A percentile compares a stretch with the other conserved stretches of the same genome.
Evolutionary conservation across 768 basidiomycete genomes (phyloP).

Genomic region (Lactarius sanguifluus): DNA sequence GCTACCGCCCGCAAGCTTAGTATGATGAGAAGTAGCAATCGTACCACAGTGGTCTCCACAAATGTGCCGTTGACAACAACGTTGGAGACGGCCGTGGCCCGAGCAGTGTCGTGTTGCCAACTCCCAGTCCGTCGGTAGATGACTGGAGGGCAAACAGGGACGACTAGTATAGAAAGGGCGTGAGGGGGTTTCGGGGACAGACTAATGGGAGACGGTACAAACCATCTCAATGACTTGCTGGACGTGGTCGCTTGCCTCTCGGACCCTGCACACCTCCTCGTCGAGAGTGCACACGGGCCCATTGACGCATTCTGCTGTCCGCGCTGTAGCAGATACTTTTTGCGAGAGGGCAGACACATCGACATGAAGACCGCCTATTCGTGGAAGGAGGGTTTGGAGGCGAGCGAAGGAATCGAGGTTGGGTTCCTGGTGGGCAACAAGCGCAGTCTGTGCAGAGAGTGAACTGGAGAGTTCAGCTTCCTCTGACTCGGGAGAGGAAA

Average conservation of each 20-base stretch:
- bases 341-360: slow-evolving; percentile 56
- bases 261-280: slow-evolving; percentile 88
- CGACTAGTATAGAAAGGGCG: slow-evolving; percentile 49
- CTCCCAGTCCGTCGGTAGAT: slow-evolving; percentile 92
- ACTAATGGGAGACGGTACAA: slow-evolving; percentile 26
- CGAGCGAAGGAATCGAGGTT: slow-evolving; percentile 60
- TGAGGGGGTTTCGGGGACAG: not conserved
- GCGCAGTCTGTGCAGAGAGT: slow-evolving; percentile 62
- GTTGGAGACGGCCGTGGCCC: slow-evolving; percentile 81
- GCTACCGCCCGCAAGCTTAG: slow-evolving; percentile 48
- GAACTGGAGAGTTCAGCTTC: slow-evolving; percentile 75
- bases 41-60: slow-evolving; percentile 82
- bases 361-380: slow-evolving; percentile 56
- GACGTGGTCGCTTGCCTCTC: slow-evolving; percentile 90
- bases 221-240: slow-evolving; percentile 95
- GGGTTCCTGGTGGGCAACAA: slow-evolving; percentile 68
- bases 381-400: slow-evolving; percentile 58
- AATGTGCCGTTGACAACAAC: slow-evolving; percentile 82
- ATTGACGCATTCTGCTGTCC: slow-evolving; percentile 84
- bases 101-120: slow-evolving; percentile 87
- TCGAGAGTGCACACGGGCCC: slow-evolving; percentile 86
- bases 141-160: slow-evolving; percentile 57
- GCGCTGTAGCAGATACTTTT: slow-evolving; percentile 69
- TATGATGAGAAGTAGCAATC: slow-evolving; percentile 3
- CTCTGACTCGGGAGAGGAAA: slow-evolving; percentile 72